These are phyloP conservation scores for Spinacia oleracea DNA, from an alignment of 179 eudicot species.

Conservation along the genomic window DNA sequence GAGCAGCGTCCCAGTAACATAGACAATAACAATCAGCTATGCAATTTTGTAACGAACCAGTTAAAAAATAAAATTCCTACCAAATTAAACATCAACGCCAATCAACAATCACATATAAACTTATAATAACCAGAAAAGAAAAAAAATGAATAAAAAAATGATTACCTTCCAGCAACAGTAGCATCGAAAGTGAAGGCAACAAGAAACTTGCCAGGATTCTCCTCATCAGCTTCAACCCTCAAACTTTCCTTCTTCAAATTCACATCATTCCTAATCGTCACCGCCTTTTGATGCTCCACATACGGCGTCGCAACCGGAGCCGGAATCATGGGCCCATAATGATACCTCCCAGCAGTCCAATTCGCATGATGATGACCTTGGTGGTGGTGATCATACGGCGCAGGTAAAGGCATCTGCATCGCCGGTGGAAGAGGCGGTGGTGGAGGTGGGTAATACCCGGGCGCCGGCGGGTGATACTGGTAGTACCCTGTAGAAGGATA, in stretches of 20 bases:
- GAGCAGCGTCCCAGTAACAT: too few species aligned
- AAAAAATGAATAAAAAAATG: background rate
- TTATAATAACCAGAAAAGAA: background rate
- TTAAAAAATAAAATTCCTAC: background rate
- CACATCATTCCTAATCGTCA: conserved; percentile 82
- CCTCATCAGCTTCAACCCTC: conserved; percentile 67
- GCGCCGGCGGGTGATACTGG: conserved; percentile 51
- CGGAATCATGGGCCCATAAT: conserved; percentile 54
- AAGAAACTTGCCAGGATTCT: conserved; percentile 66
- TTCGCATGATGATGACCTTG: conserved; percentile 37
- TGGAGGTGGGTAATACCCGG: conserved; percentile 47
- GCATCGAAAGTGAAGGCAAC: conserved; percentile 89
- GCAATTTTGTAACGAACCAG: background rate
- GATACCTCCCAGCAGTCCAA: conserved; percentile 57
- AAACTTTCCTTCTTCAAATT: conserved; percentile 88
- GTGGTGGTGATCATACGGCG: conserved; percentile 80
- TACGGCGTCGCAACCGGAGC: conserved; percentile 41
- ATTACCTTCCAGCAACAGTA: conserved; percentile 80
- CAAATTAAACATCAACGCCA: background rate
- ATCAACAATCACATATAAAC: background rate
- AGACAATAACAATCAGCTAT: too few species aligned
- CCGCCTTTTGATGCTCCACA: conserved; percentile 92
- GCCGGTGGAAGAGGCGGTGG: conserved; percentile 30
- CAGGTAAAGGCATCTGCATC: conserved; percentile 66
- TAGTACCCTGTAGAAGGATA: conserved; percentile 63